phyloP scores from a whole-genome alignment of 345 rosid genomes.

The Citrus australasica region DNA sequence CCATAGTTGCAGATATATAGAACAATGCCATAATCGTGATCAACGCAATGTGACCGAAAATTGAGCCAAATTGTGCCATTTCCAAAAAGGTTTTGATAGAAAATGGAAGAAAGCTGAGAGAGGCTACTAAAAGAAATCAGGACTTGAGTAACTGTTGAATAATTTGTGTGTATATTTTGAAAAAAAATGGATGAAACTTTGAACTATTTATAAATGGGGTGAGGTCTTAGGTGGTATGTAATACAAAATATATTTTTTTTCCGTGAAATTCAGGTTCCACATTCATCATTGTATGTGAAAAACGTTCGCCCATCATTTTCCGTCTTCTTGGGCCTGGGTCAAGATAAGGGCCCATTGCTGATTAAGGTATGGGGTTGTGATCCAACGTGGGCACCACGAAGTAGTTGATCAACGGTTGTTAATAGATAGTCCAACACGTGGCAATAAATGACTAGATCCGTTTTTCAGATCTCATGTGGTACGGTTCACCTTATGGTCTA shows the following conservation, averaged over 20 bases:
- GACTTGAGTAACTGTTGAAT: background rate
- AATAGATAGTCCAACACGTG: background rate
- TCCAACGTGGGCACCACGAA: too few relatives aligned
- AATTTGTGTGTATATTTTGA: background rate
- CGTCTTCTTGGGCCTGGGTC: background rate
- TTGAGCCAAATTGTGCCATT: slow-evolving; percentile 1
- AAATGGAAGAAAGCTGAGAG: background rate
- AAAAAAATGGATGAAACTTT: background rate
- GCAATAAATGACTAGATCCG: background rate
- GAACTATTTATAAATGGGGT: background rate
- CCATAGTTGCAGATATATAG: background rate
- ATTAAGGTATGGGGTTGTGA: too few relatives aligned
- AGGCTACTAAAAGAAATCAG: background rate
- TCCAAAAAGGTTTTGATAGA: background rate
- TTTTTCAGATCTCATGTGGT: background rate
- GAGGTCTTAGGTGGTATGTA: background rate
- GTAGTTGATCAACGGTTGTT: background rate
- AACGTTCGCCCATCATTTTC: background rate
- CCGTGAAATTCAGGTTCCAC: background rate
- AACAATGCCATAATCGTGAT: background rate
- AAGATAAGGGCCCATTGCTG: background rate
- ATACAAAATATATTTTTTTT: background rate
- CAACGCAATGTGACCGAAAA: background rate
- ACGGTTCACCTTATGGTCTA: background rate
- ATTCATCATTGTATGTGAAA: background rate